phyloP scores from a whole-genome alignment of 2,329 filamentous ascomycete species.

The Penicillium sp. region DNA sequence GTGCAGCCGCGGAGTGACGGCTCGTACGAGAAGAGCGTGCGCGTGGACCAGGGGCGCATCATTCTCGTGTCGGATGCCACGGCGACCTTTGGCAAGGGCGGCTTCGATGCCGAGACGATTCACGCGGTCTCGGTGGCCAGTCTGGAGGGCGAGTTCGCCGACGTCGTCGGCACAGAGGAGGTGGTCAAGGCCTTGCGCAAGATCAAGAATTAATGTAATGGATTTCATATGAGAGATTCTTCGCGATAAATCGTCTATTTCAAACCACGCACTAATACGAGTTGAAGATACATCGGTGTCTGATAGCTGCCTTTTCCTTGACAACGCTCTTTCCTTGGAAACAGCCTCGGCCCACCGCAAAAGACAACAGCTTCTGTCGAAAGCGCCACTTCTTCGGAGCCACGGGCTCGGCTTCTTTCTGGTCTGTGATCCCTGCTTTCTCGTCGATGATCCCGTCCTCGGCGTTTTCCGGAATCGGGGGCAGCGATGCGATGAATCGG shows the following conservation, averaged over 20 bases:
- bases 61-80: constrained; percentile 49
- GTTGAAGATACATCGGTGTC: too few species aligned
- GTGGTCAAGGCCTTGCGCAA: constrained; percentile 31
- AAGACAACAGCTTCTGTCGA: not conserved
- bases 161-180: constrained; percentile 39
- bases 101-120: constrained; percentile 47
- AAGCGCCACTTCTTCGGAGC: not conserved
- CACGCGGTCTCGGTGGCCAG: constrained; percentile 48
- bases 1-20: constrained; percentile 20
- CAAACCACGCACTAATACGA: too few species aligned
- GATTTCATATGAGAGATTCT: too few species aligned
- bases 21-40: constrained; percentile 17
- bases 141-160: constrained; percentile 48
- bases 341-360: too few species aligned
- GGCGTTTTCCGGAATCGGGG: constrained; percentile 6
- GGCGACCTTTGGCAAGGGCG: constrained; percentile 46
- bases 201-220: constrained; percentile 8
- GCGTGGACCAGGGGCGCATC: constrained; percentile 34
- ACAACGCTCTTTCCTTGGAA: too few species aligned
- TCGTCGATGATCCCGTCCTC: constrained; percentile 1
- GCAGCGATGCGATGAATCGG: constrained; percentile 7
- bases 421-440: not conserved
- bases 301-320: too few species aligned
- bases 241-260: too few species aligned
- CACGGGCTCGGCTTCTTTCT: not conserved